These are phyloP conservation scores for Fusarium keratoplasticum DNA, from an alignment of 2,329 filamentous ascomycete species.

Conservation along the genomic window DNA sequence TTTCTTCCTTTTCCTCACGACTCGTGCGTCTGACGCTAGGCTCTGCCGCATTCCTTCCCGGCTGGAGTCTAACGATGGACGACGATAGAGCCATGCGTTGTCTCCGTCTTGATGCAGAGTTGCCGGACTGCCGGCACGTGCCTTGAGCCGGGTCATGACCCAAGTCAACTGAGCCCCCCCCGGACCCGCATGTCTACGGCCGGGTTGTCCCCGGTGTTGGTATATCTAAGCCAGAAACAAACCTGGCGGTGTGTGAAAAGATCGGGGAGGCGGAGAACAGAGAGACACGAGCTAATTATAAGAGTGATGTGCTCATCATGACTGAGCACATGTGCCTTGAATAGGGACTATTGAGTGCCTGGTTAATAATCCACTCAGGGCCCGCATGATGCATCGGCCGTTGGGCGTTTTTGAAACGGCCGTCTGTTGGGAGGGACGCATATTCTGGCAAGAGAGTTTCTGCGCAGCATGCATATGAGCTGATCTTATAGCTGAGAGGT, in stretches of 20 bases:
- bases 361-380: neutral
- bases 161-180: neutral
- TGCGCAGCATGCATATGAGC: neutral
- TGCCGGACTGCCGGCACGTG: neutral
- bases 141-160: neutral
- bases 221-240: neutral
- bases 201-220: neutral
- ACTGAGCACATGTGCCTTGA: neutral
- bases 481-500: neutral
- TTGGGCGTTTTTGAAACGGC: slow-evolving; percentile 1
- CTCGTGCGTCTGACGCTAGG: slow-evolving; percentile 28
- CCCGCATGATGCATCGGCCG: neutral
- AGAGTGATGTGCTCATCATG: neutral
- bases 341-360: neutral
- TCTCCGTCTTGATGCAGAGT: neutral
- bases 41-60: slow-evolving; percentile 6
- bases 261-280: neutral
- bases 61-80: neutral
- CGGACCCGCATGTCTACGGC: neutral
- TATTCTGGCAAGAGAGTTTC: neutral
- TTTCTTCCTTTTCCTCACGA: neutral
- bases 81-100: neutral
- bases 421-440: neutral
- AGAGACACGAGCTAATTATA: neutral
- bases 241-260: neutral